Base-by-base conservation (phyloP, 2,329 filamentous ascomycete genomes). In the Rhynchosporium agropyri region DNA sequence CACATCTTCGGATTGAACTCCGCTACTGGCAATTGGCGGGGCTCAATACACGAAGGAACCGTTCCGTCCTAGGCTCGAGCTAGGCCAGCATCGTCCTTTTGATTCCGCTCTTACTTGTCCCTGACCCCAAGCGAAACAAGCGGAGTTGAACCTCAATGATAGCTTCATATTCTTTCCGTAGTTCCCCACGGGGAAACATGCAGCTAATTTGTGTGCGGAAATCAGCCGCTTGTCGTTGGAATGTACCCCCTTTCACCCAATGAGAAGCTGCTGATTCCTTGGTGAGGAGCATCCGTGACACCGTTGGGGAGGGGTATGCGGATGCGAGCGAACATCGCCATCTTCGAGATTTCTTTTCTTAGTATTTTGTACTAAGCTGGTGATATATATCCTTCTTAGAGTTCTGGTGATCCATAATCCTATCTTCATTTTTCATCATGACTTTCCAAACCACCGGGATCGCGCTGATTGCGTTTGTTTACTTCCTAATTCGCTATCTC, bases 401-500 rank as follows among this genome's bases (percentile, higher is more conserved):
- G 12, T 45, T 20, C 26, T 36, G 10, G 12, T 29, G 26, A 3
- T 45, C 40, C 31, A 20, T 28, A 50, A 42, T 28, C 20, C 15
- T 26, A 13, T 20, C 26, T 48, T 60, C 43, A 54, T 12, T 4
- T 31, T 28, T 48, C 46, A 59, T 10, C 57, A 69, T 69, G 67
- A 62, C 67, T 29, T 53, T 65, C n/a, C 66, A 67, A 61, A 68
- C 68, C 10, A 66, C 66, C 12, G 70, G 67, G 53, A 60, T 73
- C 31, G 68, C 69, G 20, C n/a, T 73, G 8, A 51, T 74, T 68
- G 71, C 70, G 12, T 29, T 70, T 12, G 45, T 72, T 10, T 69
- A 64, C 53, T 61, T 71, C 45, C 31, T 72, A 33, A 56, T 72
- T 38, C 70, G 66, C 58, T 70, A 75, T 42, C 71, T 80, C n/a